Conservation (phyloP, 2,329 filamentous ascomycete species). For the Cercospora sesami region DNA sequence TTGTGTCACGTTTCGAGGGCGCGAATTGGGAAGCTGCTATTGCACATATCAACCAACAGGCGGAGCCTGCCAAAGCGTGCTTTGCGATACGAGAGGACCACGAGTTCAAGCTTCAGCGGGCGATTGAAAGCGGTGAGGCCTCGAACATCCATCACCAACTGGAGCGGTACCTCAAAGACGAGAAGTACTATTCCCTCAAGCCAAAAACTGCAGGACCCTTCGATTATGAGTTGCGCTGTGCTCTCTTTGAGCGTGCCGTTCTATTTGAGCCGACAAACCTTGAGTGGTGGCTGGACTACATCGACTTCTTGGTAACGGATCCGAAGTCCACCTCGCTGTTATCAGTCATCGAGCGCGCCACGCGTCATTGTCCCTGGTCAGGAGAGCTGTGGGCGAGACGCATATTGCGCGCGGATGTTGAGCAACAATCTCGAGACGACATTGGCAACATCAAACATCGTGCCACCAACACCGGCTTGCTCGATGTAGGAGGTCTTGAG, state of each 20-base stretch:
- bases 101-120: slow-evolving; percentile 65
- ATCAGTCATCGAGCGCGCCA: slow-evolving; percentile 75
- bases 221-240: slow-evolving; percentile 56
- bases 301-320: slow-evolving; percentile 66
- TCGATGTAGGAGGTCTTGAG: slow-evolving; percentile 83
- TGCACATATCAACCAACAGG: slow-evolving; percentile 63
- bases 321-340: slow-evolving; percentile 53
- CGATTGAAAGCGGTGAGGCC: slow-evolving; percentile 57
- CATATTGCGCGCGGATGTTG: slow-evolving; percentile 79
- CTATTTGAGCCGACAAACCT: slow-evolving; percentile 71
- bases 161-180: slow-evolving; percentile 79
- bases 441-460: slow-evolving; percentile 81
- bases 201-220: slow-evolving; percentile 39
- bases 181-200: slow-evolving; percentile 61
- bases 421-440: slow-evolving; percentile 71
- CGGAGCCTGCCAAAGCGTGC: slow-evolving; percentile 63
- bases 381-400: slow-evolving; percentile 88
- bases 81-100: slow-evolving; percentile 61
- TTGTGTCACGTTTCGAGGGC: slow-evolving; percentile 64
- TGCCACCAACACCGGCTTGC: slow-evolving; percentile 79
- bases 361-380: slow-evolving; percentile 89
- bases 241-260: slow-evolving; percentile 76
- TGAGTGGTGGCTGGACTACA: slow-evolving; percentile 77
- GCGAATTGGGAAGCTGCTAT: slow-evolving; percentile 74
- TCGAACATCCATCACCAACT: slow-evolving; percentile 58